Percentiles rank a stretch among this genome's conserved stretches.
Evolutionary conservation across 306 rosid species (phyloP).

Genomic region (Sechiopsis laciniata): DNA sequence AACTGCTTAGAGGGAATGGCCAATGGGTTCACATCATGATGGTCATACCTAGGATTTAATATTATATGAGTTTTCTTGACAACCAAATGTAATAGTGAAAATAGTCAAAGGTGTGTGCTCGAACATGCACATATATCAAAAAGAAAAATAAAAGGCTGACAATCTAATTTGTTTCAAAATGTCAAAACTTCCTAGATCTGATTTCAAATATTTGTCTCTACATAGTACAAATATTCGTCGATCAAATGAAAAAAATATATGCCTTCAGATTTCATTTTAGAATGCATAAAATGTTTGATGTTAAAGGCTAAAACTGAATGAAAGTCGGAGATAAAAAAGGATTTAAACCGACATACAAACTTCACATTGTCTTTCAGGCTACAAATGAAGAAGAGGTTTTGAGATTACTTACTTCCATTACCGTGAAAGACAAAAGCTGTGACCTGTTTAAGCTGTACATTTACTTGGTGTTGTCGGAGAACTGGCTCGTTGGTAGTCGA

Average conservation of each 20-base stretch:
- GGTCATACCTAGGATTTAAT: background rate
- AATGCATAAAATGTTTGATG: background rate
- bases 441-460: constrained; percentile 69
- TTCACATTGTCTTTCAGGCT: constrained; percentile 41
- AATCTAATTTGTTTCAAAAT: no score
- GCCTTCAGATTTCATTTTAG: background rate
- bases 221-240: background rate
- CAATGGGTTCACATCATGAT: background rate
- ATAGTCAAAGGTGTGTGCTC: background rate
- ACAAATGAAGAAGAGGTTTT: constrained; percentile 48
- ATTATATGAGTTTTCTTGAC: no score
- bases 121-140: no score
- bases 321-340: background rate
- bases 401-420: constrained; percentile 41
- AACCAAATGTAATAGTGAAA: no score
- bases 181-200: background rate
- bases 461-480: constrained; percentile 64
- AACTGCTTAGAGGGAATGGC: background rate
- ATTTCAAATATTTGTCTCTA: background rate
- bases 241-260: background rate
- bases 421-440: constrained; percentile 59
- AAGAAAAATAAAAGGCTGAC: no score
- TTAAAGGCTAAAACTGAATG: background rate
- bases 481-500: constrained; percentile 59
- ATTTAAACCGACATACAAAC: background rate